Percentiles rank a stretch among this genome's conserved stretches.
These are phyloP conservation scores for Peronospora destructor DNA, from an alignment of 352 stramenopile species.

Conservation along the genomic window DNA sequence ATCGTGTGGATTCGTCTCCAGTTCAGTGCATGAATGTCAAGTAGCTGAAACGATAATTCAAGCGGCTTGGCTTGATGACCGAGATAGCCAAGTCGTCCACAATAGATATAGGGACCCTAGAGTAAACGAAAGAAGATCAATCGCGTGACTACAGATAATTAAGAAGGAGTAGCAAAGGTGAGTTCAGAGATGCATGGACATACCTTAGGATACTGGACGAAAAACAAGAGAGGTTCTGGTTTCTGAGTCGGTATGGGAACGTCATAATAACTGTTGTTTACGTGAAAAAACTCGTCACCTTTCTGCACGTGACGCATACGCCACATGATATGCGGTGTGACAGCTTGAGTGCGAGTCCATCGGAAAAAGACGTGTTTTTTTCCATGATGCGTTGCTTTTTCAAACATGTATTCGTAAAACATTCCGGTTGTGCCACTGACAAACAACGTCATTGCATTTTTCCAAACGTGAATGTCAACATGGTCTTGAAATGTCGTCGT, in stretches of 20 bases:
- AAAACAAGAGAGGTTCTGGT: slow-evolving; percentile 15
- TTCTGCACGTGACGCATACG: slow-evolving; percentile 17
- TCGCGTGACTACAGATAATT: slow-evolving; percentile 1
- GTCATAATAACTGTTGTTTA: slow-evolving; percentile 13
- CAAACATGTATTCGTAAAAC: slow-evolving; percentile 20
- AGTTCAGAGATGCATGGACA: background rate
- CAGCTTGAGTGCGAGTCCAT: slow-evolving; percentile 12
- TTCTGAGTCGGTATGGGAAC: slow-evolving; percentile 2
- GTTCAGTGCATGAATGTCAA: slow-evolving; percentile 35
- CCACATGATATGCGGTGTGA: slow-evolving; percentile 14
- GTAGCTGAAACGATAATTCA: slow-evolving; percentile 59
- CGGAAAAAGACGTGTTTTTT: slow-evolving; percentile 19
- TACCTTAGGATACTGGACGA: slow-evolving; percentile 28
- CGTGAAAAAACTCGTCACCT: slow-evolving; percentile 15
- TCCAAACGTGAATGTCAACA: slow-evolving; percentile 41
- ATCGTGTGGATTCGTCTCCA: slow-evolving; percentile 19
- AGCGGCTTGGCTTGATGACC: slow-evolving; percentile 33
- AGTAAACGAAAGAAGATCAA: slow-evolving; percentile 1
- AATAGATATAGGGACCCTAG: slow-evolving; percentile 61
- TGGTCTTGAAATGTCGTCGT: slow-evolving; percentile 29
- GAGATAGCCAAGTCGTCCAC: slow-evolving; percentile 50
- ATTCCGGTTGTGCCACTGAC: slow-evolving; percentile 5
- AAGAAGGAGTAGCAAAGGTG: no score
- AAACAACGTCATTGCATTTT: slow-evolving; percentile 38
- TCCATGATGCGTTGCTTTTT: slow-evolving; percentile 8